phyloP scores from a whole-genome alignment of 441 rosid species.

The Mallotus repandus region DNA sequence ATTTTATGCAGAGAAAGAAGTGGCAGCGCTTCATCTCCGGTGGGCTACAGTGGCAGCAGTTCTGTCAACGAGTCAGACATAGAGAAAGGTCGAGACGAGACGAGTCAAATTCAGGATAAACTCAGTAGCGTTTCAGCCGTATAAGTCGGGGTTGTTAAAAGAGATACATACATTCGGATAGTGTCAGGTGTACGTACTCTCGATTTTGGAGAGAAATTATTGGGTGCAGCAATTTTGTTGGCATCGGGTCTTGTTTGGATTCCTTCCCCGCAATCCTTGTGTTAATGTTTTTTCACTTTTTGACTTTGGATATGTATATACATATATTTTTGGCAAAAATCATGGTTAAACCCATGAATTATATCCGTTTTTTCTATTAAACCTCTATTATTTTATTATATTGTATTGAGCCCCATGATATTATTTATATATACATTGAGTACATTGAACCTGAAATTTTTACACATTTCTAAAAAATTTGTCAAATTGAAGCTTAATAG shows the following conservation, averaged over 20 bases:
- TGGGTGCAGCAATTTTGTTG: not conserved
- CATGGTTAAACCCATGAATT: no score
- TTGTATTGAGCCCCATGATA: no score
- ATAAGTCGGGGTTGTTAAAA: not conserved
- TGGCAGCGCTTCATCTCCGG: slow-evolving; percentile 33
- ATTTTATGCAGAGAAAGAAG: slow-evolving; percentile 66
- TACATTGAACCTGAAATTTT: no score
- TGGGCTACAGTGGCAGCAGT: slow-evolving; percentile 18
- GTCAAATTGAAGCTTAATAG: no score
- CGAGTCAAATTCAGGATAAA: slow-evolving; percentile 28
- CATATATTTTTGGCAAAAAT: no score
- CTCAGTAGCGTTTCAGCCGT: not conserved
- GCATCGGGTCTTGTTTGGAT: not conserved
- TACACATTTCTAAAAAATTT: no score
- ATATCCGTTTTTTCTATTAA: no score
- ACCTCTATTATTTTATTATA: no score
- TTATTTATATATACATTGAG: no score
- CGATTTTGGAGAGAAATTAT: not conserved
- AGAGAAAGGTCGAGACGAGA: not conserved
- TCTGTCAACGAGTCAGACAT: not conserved
- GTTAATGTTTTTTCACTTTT: slow-evolving; percentile 6
- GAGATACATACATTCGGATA: slow-evolving; percentile 1
- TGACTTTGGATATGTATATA: slow-evolving; percentile 8
- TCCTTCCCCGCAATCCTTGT: not conserved
- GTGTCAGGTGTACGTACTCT: slow-evolving; percentile 3